Evolutionary conservation across 2,329 filamentous ascomycete genomes (phyloP), one percentile per base, ranked within the genome.

Genomic region (Colletotrichum filicis): DNA sequence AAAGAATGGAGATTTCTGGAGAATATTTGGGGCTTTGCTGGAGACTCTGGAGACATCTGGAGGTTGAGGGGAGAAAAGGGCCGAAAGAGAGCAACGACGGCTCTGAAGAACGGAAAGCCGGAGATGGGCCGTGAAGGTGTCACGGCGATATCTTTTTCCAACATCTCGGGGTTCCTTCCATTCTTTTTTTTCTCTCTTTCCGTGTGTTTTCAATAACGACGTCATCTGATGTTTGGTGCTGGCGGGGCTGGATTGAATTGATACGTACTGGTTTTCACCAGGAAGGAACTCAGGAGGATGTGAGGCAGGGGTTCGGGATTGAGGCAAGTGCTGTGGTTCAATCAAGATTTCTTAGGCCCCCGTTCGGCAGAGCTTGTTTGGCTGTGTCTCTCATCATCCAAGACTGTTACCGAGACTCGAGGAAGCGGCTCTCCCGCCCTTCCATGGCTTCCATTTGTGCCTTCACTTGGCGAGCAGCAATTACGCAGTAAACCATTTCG

Each of bases 1-100:
- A 65, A 73, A 68, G 30, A 71, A 24, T 61, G 71, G 66, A 42
- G 66, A 65, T 70, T 70, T 52, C 70, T 70, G 70, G 70, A 73
- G 70, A 71, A 70, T 61, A n/a, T 70, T 56, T 71, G 66, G 71
- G 59, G 59, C 69, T 68, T 59, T 65, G 64, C 69, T 71, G 64
- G 65, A 58, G 63, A 67, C 46, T 57, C 32, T 37, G 64, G 37
- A 42, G 37, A 42, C 37, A 5, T 42, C 37, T 42, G 37, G 68
- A 55, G 69, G 30, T 26, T 42, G 60, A 70, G 60, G 60, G 35
- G 61, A 28, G 66, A 73, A 37, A 73, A 73, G 66, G 26, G 66
- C 71, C 71, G 71, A 73, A 49, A 66, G 56, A 71, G 71, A 71
- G 19, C 19, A 22, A 49, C 42, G 14, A 46, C 42, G 19, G 19